Base-by-base conservation (phyloP, 352 stramenopile genomes). In the Globisporangium recalcitrans region DNA sequence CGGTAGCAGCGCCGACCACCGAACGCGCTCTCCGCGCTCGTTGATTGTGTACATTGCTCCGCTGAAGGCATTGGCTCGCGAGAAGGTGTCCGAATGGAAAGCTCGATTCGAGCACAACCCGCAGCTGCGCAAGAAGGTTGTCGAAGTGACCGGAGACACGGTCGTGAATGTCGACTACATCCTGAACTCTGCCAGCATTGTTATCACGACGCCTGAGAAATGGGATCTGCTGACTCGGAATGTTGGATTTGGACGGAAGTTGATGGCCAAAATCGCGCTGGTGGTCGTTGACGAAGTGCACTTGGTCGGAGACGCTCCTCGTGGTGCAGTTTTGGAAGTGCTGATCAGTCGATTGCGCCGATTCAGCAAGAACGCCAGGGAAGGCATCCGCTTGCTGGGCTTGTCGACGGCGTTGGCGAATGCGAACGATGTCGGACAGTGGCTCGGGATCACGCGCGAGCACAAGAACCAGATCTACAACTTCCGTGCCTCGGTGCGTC, bases 231-330 rank as follows among this genome's bases (percentile, higher is more conserved):
- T 99, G 47, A 98, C 95, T 29, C 80, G 98, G 62, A 90, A 87
- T 38, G 98, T 86, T 73, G 71, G 78, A 22, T 72, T 93, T 38
- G 80, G 86, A 27, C 75, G 84, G 2, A 64, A 65, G 40, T 71
- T 95, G 52, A 91, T 93, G 77, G 60, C 69, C 65, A 75, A 72
- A 71, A 88, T 83, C 63, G 82, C 74, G 56, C 83, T 99, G 10
- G 81, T 99, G 10, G 80, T 99, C 29, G 89, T 99, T 26, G 96
- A 99, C 68, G 97, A 99, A 64, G 97, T 99, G 62, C 98, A 99
- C 76, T 77, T 99, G 27, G 82, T 99, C 5, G 93, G 91, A 34
- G 96, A 98, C 63, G 87, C 98, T n/a, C 70, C 75, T 31, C 76
- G 97, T 31, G 98, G 97, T 21, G 95, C 97, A 14, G 95, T 94